Evolutionary conservation across 257 asterid species (phyloP), one percentile per base, ranked within the genome.

Genomic region (Solanum neorickii): DNA sequence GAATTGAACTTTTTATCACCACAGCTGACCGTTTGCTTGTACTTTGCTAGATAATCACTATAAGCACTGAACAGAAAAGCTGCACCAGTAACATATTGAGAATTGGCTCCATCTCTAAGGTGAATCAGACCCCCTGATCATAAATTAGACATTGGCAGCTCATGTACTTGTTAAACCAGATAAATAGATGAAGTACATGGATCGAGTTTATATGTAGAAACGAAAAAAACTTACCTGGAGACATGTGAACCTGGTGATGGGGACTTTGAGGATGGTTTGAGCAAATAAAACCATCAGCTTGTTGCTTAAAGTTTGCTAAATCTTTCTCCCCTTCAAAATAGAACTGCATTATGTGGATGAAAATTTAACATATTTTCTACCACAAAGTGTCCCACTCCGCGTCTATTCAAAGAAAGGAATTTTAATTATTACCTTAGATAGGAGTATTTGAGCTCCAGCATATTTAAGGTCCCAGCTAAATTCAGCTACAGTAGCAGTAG

Each of bases 401-500:
- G 1, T 25, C 66, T 16, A 27, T 27, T 46, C 41, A 47, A 47
- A 46, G 41, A 80, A 16, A 16, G 16, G 15, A 29, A 16, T 47
- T 80, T 25, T 16, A 27, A 31, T 12, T 27, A 80, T 75, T 92
- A 95, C 98, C 83, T 93, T 44, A 9, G 98, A 37, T 20, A 95
- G 94, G 86, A 96, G 91, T 87, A 96, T 85, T 60, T 94, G 98
- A 0, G 95, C 94, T 84, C 99, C 99, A 4, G 98, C 98, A 60
- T 90, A 93, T 89, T 96, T 96, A 66, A 95, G 96, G 85, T 96
- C 99, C 99, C 98, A 96, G 60, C 93, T 94, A 86, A 96, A 96
- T 90, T 96, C 99, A 29, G 93, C 86, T 25, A 94, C 98, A 7
- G 89, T 29, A 13, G 94, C 88, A 90, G 95, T 93, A 10, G 72